phyloP scores from a whole-genome alignment of 1,284 basidiomycete species.

The Apiotrichum sp. region DNA sequence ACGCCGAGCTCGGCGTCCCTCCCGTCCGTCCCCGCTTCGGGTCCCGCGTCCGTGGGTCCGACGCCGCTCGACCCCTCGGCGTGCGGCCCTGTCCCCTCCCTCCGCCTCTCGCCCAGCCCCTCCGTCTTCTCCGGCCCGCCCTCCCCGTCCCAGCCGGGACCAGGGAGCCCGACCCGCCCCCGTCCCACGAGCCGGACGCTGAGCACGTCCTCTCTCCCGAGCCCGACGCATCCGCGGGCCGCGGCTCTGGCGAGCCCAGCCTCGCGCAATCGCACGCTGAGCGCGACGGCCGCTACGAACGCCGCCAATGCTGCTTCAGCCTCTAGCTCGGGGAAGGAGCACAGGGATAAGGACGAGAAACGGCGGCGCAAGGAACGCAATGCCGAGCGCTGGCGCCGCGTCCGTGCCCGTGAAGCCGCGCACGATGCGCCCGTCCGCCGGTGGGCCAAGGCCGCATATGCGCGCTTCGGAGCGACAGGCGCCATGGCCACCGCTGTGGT shows the following conservation, averaged over 20 bases:
- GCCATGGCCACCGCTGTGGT: constrained; percentile 1
- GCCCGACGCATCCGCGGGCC: background rate
- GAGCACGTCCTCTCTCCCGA: background rate
- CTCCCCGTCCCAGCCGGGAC: no score
- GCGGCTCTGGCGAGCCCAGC: background rate
- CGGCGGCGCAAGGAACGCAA: constrained; percentile 12
- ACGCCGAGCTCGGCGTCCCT: background rate
- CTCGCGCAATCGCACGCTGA: background rate
- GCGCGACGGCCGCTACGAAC: background rate
- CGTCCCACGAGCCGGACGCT: background rate
- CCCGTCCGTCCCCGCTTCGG: background rate
- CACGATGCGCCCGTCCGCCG: constrained; percentile 18
- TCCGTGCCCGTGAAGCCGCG: constrained; percentile 17
- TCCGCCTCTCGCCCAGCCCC: no score
- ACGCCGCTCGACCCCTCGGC: no score
- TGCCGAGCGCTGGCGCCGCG: constrained; percentile 18
- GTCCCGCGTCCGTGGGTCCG: no score
- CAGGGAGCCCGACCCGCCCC: no score
- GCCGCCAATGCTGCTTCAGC: background rate
- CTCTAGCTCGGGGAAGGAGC: background rate
- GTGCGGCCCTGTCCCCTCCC: no score
- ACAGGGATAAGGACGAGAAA: constrained; percentile 2
- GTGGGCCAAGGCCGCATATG: constrained; percentile 7
- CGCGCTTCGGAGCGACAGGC: constrained; percentile 1
- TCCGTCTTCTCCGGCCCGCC: no score